Evolutionary conservation across 2,329 filamentous ascomycete species (phyloP).

Genomic region (Aspergillus sp.): DNA sequence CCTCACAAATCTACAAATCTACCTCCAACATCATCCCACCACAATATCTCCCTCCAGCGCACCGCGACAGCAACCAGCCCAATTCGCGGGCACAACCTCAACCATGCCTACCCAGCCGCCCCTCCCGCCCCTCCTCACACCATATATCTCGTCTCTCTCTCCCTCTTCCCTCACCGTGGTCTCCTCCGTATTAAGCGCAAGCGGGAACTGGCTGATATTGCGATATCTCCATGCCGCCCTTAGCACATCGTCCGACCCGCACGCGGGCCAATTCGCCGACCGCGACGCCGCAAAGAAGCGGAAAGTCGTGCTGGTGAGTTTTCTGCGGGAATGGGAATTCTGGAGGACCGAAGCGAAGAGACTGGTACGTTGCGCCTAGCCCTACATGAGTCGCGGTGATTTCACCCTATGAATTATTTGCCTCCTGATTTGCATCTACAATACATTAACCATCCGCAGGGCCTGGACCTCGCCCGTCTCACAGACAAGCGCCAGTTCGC

Average conservation of each 20-base stretch:
- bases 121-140: constrained; percentile 38
- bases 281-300: constrained; percentile 32
- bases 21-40: background rate
- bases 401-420: no score
- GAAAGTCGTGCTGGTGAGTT: constrained; percentile 75
- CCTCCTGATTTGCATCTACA: background rate
- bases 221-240: constrained; percentile 52
- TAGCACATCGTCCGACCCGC: constrained; percentile 15
- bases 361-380: constrained; percentile 48
- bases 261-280: constrained; percentile 20
- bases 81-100: background rate
- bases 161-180: constrained; percentile 40
- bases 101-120: constrained; percentile 39
- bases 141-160: constrained; percentile 36
- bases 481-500: constrained; percentile 59
- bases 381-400: no score
- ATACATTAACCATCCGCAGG: constrained; percentile 42
- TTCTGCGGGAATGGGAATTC: constrained; percentile 73
- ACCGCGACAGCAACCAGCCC: background rate
- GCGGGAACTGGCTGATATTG: constrained; percentile 56
- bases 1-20: background rate
- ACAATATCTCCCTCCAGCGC: no score
- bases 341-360: constrained; percentile 71
- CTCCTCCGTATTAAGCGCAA: constrained; percentile 45
- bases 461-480: constrained; percentile 66